Evolutionary conservation across 1,284 basidiomycete genomes (phyloP).

Genomic region (Papiliotrema fonsecae): DNA sequence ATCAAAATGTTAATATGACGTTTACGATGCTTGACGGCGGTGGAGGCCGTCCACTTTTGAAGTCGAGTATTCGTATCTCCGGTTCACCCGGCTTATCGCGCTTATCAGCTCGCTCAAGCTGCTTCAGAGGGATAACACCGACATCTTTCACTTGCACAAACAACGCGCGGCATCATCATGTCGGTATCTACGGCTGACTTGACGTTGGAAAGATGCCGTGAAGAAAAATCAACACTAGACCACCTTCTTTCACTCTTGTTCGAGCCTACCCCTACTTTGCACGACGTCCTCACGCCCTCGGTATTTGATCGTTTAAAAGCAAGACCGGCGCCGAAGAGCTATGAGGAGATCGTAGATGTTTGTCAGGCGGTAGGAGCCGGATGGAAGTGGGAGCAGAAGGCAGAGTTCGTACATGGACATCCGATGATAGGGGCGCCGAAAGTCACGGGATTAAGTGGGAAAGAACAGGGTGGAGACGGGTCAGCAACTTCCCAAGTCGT

Average conservation of each 20-base stretch:
- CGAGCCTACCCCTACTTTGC: slow-evolving; percentile 28
- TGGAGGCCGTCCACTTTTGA: too few species aligned
- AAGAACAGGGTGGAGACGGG: slow-evolving; percentile 63
- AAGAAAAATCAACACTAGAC: too few species aligned
- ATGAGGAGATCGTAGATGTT: slow-evolving; percentile 59
- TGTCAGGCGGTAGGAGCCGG: slow-evolving; percentile 54
- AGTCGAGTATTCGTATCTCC: too few species aligned
- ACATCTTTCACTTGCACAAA: too few species aligned
- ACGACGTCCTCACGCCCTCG: slow-evolving; percentile 24
- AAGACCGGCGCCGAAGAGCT: slow-evolving; percentile 45
- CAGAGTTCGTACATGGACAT: slow-evolving; percentile 71
- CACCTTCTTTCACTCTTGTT: slow-evolving; percentile 26
- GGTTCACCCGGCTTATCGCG: too few species aligned
- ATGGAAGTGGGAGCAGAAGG: slow-evolving; percentile 60
- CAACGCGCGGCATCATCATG: too few species aligned
- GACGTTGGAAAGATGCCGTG: too few species aligned
- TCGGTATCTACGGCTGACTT: too few species aligned
- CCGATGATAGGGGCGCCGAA: slow-evolving; percentile 77
- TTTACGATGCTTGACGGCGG: too few species aligned
- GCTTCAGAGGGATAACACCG: too few species aligned
- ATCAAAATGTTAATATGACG: too few species aligned
- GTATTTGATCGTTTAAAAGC: slow-evolving; percentile 15
- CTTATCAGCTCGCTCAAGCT: too few species aligned
- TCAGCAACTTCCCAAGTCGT: slow-evolving; percentile 33
- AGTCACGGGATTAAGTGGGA: slow-evolving; percentile 61